Evolutionary conservation across 1,139 yeast genomes (phyloP).

Genomic region (Saccharomyces hybrid): DNA sequence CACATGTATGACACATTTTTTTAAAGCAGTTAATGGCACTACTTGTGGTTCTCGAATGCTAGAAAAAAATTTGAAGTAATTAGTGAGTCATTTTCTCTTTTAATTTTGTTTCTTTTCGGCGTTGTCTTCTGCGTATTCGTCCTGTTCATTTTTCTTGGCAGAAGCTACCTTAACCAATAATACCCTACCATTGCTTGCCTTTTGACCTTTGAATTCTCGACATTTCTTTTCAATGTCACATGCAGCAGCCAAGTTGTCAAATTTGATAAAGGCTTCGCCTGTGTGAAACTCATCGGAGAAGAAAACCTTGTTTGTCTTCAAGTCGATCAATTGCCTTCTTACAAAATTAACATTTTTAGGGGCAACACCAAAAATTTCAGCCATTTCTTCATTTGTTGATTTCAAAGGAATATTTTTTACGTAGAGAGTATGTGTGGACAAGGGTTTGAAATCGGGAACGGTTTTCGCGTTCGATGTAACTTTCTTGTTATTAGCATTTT

Average conservation of each 20-base stretch:
- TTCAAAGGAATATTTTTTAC: constrained; percentile 31
- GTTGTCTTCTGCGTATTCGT: background rate
- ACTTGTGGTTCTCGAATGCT: background rate
- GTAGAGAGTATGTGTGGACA: constrained; percentile 29
- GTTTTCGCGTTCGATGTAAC: background rate
- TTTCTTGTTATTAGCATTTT: background rate
- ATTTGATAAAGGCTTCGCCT: constrained; percentile 32
- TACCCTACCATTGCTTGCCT: constrained; percentile 26
- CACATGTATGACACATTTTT: background rate
- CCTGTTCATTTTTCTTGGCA: constrained; percentile 20
- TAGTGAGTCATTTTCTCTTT: background rate
- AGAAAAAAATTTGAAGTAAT: background rate
- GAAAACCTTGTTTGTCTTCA: constrained; percentile 21
- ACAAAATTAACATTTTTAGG: constrained; percentile 28
- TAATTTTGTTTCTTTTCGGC: background rate
- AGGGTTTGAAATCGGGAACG: background rate
- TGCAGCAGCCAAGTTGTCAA: constrained; percentile 11
- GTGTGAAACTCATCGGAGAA: constrained; percentile 28
- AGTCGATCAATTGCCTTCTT: constrained; percentile 30
- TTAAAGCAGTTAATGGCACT: background rate
- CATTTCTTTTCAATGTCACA: constrained; percentile 23
- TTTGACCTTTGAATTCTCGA: constrained; percentile 25
- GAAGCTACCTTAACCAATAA: constrained; percentile 31
- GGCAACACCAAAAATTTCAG: constrained; percentile 26
- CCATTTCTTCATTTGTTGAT: constrained; percentile 28